These are phyloP conservation scores for Phytophthora agathidicida DNA, from an alignment of 352 stramenopile species.

Conservation along the genomic window DNA sequence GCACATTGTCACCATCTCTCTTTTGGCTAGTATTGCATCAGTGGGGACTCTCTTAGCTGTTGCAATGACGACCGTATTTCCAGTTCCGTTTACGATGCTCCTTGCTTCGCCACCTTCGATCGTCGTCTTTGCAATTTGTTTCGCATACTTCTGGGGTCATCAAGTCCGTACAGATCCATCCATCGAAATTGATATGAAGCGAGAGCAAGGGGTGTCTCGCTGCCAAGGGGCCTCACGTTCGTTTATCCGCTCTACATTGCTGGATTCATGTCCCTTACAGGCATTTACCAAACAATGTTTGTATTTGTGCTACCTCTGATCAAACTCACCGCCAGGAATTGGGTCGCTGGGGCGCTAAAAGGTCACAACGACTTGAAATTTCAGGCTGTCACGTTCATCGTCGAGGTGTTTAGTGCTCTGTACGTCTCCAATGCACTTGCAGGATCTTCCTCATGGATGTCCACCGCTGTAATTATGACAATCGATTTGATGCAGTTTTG, in stretches of 20 bases:
- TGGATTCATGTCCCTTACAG: too few relatives aligned
- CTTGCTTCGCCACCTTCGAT: too few relatives aligned
- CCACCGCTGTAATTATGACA: conserved; percentile 2
- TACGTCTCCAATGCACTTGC: conserved; percentile 29
- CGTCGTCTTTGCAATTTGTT: too few relatives aligned
- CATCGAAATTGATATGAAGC: too few relatives aligned
- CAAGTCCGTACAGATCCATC: too few relatives aligned
- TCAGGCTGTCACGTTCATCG: conserved; percentile 8
- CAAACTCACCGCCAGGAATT: conserved; percentile 2
- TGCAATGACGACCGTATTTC: neutral
- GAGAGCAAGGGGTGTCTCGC: too few relatives aligned
- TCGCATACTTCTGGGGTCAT: too few relatives aligned
- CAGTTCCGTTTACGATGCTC: too few relatives aligned
- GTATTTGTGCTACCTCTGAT: too few relatives aligned
- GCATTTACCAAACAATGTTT: too few relatives aligned
- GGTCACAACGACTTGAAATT: neutral
- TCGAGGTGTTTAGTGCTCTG: conserved; percentile 14
- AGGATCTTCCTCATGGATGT: neutral
- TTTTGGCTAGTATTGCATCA: conserved; percentile 3
- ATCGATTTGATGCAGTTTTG: neutral
- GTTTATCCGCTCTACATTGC: too few relatives aligned
- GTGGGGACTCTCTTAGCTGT: conserved; percentile 13
- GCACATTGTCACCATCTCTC: conserved; percentile 11
- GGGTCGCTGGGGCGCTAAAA: neutral
- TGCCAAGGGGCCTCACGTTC: too few relatives aligned